These are phyloP conservation scores for Blastocystis sp. DNA, from an alignment of 352 stramenopile species.

Conservation along the genomic window DNA sequence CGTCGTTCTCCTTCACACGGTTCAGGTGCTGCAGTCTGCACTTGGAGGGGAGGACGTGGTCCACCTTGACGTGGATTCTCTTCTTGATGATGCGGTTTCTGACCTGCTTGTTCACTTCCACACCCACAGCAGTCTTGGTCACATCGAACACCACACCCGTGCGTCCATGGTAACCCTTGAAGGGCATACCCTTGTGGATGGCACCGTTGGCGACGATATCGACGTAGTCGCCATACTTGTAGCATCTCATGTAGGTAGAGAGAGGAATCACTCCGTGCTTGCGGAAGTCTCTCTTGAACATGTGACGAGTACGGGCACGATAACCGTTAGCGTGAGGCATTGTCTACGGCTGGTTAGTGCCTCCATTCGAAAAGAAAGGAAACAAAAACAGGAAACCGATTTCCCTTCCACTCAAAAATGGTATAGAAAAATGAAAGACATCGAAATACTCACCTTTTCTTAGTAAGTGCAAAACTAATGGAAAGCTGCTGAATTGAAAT, in stretches of 20 bases:
- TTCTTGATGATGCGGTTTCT: no score
- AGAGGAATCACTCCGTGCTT: slow-evolving; percentile 85
- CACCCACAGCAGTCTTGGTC: no score
- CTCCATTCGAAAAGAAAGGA: not conserved
- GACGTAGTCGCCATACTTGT: no score
- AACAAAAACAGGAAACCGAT: not conserved
- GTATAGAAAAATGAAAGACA: not conserved
- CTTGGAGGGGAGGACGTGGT: no score
- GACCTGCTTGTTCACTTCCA: no score
- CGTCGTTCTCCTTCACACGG: slow-evolving; percentile 78
- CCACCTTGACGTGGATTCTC: no score
- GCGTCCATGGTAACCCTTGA: no score
- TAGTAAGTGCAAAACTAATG: slow-evolving; percentile 56
- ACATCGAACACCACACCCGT: no score
- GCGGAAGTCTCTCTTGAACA: slow-evolving; percentile 97
- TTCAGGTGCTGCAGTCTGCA: no score
- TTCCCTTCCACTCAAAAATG: not conserved
- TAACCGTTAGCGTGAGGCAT: slow-evolving; percentile 99
- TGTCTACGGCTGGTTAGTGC: slow-evolving; percentile 71
- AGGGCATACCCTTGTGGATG: no score
- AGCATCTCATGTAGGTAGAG: no score
- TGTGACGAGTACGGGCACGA: slow-evolving; percentile 95
- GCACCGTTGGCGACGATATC: no score
- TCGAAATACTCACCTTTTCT: slow-evolving; percentile 16
- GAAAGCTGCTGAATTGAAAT: slow-evolving; percentile 2